phyloP scores from a whole-genome alignment of 108 stramenopile species.

The Skeletonema costatum region DNA sequence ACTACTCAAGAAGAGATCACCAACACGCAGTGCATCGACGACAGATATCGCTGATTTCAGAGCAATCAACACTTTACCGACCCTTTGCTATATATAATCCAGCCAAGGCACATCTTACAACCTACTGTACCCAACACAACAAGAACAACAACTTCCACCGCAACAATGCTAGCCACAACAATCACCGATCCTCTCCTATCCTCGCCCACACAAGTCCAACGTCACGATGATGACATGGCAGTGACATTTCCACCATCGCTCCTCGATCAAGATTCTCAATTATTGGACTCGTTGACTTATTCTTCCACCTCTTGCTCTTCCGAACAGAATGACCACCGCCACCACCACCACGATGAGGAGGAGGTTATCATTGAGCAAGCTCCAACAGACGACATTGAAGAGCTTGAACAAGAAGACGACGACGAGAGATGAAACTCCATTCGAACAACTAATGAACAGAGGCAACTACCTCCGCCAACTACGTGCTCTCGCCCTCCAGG shows the following conservation, averaged over 20 bases:
- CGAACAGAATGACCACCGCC: background rate
- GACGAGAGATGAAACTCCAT: conserved; percentile 19
- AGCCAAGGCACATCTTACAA: background rate
- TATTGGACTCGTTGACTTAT: conserved; percentile 2
- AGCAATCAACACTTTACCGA: background rate
- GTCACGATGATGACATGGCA: conserved; percentile 5
- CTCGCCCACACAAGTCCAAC: background rate
- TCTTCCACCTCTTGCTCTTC: background rate
- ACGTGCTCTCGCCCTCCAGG: background rate
- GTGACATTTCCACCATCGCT: background rate
- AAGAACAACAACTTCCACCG: background rate
- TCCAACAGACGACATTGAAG: background rate
- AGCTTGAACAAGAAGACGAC: background rate
- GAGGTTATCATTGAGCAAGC: too few species aligned
- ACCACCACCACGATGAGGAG: background rate
- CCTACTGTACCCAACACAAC: background rate
- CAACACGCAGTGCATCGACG: too few species aligned
- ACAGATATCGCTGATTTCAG: background rate
- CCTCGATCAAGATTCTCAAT: background rate
- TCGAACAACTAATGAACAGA: conserved; percentile 32
- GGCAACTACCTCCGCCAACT: conserved; percentile 11
- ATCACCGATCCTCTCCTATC: conserved; percentile 6
- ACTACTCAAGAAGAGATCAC: too few species aligned
- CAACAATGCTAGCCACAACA: conserved; percentile 2
- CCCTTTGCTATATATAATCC: too few species aligned